Evolutionary conservation across 1,284 basidiomycete species (phyloP).

Genomic region (Melanopsichium pennsylvanicum): DNA sequence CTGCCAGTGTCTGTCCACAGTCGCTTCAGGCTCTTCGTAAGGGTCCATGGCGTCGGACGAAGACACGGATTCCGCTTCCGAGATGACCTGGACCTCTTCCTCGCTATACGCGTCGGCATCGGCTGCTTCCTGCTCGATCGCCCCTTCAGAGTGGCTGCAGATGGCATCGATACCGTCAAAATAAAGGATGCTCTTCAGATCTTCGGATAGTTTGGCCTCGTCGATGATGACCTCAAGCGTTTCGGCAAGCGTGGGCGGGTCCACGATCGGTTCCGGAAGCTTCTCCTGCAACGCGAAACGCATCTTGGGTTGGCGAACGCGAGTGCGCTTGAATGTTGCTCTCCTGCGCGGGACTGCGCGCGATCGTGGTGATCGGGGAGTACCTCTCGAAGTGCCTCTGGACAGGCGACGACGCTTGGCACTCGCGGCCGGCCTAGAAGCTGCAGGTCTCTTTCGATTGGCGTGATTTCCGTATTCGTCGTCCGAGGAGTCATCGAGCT

Average conservation of each 20-base stretch:
- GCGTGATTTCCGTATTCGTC: conserved; percentile 5
- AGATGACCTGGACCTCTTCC: conserved; percentile 1
- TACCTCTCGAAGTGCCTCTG: background rate
- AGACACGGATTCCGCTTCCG: conserved; percentile 6
- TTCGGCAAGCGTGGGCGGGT: conserved; percentile 1
- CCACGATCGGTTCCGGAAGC: conserved; percentile 16
- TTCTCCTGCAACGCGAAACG: conserved; percentile 32
- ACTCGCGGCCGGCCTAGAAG: background rate
- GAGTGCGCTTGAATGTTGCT: conserved; percentile 1
- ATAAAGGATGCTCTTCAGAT: conserved; percentile 5
- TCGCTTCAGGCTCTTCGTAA: conserved; percentile 17
- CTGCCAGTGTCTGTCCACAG: conserved; percentile 30
- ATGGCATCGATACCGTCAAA: conserved; percentile 13
- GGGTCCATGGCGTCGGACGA: conserved; percentile 12
- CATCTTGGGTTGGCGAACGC: conserved; percentile 2
- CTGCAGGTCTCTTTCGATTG: conserved; percentile 10
- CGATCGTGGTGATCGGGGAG: background rate
- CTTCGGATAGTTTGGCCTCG: background rate
- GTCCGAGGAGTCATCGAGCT: conserved; percentile 16
- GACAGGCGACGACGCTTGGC: conserved; percentile 18
- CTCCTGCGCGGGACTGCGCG: conserved; percentile 8
- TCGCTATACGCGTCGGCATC: background rate
- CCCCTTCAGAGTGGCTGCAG: conserved; percentile 8
- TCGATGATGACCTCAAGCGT: conserved; percentile 10
- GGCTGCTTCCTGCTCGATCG: conserved; percentile 6